phyloP scores from a whole-genome alignment of 352 stramenopile species.

The Globisporangium emineosum region DNA sequence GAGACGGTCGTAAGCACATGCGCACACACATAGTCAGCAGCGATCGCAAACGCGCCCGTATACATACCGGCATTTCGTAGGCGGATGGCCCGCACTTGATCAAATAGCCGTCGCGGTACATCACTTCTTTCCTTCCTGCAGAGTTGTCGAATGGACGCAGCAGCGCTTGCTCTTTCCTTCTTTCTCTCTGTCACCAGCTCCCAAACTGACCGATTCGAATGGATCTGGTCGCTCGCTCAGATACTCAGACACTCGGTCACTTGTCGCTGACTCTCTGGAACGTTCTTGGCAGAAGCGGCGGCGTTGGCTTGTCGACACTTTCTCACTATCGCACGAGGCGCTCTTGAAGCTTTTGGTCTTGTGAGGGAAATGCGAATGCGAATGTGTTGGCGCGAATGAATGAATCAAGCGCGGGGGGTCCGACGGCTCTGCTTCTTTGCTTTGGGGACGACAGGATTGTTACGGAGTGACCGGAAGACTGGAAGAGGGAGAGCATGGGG shows the following conservation, averaged over 20 bases:
- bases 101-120: constrained; percentile 83
- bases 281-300: constrained; percentile 6
- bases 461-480: not conserved
- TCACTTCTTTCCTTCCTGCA: constrained; percentile 15
- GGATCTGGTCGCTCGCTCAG: not conserved
- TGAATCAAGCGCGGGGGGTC: not conserved
- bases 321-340: not conserved
- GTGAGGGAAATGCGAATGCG: not conserved
- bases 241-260: not conserved
- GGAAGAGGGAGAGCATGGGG: not conserved
- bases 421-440: constrained; percentile 4
- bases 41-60: not conserved
- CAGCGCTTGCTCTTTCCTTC: not conserved
- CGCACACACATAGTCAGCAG: constrained; percentile 9
- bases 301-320: not conserved
- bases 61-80: constrained; percentile 52
- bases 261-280: constrained; percentile 7
- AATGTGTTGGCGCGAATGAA: not conserved
- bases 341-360: not conserved
- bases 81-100: constrained; percentile 49
- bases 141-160: constrained; percentile 4
- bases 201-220: not conserved
- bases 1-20: not conserved
- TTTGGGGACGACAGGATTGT: not conserved
- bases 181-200: not conserved